These are phyloP conservation scores for Codiaeum variegatum DNA, from an alignment of 441 rosid genomes.

Conservation along the genomic window DNA sequence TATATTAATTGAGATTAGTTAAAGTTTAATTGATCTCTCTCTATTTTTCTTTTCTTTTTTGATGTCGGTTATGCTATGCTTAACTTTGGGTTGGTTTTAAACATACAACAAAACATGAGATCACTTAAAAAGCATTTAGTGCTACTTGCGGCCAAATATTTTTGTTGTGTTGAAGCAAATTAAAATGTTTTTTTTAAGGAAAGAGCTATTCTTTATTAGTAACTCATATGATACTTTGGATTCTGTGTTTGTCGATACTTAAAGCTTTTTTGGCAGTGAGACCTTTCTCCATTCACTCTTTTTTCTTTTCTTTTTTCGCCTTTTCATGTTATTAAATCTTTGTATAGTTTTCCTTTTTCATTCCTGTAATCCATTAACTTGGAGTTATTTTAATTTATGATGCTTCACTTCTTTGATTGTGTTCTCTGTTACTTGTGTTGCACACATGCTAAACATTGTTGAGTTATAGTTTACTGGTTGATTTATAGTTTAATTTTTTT, in stretches of 20 bases:
- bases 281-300: not conserved
- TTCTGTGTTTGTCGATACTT: not conserved
- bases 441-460: not conserved
- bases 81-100: conserved; percentile 8
- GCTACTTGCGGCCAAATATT: conserved; percentile 14
- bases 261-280: not conserved
- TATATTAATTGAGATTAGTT: conserved; percentile 8
- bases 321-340: no score
- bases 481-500: conserved; percentile 8
- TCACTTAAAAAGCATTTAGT: not conserved
- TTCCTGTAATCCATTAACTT: not conserved
- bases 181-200: conserved; percentile 12
- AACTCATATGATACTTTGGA: not conserved
- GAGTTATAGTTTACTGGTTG: not conserved
- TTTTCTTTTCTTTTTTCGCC: no score
- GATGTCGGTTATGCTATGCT: conserved; percentile 10
- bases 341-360: not conserved
- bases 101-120: not conserved
- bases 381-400: not conserved
- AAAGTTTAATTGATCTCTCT: conserved; percentile 13
- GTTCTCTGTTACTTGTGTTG: not conserved
- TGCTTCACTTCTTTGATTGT: conserved; percentile 4
- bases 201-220: not conserved
- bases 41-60: not conserved
- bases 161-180: not conserved